Evolutionary conservation across 164 flowering plant species (phyloP), one percentile per base, ranked within the genome.

Genomic region (Vitis cinerea): DNA sequence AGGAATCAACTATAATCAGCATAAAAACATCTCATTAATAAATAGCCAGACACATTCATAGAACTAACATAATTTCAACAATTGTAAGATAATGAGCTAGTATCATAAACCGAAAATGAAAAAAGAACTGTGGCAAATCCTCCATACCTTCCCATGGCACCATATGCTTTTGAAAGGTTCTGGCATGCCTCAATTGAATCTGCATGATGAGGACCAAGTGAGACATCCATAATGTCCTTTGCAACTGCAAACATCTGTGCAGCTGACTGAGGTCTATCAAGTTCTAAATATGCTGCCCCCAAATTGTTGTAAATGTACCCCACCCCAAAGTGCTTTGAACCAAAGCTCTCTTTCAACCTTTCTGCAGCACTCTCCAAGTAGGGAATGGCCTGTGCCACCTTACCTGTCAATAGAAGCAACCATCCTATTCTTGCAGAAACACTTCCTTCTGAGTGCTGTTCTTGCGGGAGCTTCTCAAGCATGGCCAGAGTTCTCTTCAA

Each of bases 241-340:
- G 99, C 97, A 53, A 84, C 75, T 37, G 92, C 95, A 85, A 94
- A 94, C 89, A 88, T 85, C 77, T 92, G 95, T 15, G 93, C 98
- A 66, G 97, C 98, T 3, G 95, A 86, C 65, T 94, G 90, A 55
- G 95, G 95, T 66, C 95, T 85, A 14, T 87, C 96, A 47, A 94
- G 72, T 76, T 94, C 98, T 78, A 94, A 65, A 80, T 92, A 94
- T 7, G 97, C 97, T 2, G 97, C 95, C 14, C 99, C 99, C 79
- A 92, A 74, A 77, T 94, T 94, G 79, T 90, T 91, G 75, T 91
- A 92, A 16, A 94, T 89, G 79, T 94, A 94, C 6, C 93, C 99
- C 19, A 94, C 87, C 30, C 96, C 95, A 82, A 80, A 94, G 80
- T 92, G 99, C 71, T 87, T 89, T 15, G 89, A 61, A 52, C 98